These are phyloP conservation scores for Rhodomyrtus psidioides DNA, from an alignment of 441 rosid genomes.

Conservation along the genomic window DNA sequence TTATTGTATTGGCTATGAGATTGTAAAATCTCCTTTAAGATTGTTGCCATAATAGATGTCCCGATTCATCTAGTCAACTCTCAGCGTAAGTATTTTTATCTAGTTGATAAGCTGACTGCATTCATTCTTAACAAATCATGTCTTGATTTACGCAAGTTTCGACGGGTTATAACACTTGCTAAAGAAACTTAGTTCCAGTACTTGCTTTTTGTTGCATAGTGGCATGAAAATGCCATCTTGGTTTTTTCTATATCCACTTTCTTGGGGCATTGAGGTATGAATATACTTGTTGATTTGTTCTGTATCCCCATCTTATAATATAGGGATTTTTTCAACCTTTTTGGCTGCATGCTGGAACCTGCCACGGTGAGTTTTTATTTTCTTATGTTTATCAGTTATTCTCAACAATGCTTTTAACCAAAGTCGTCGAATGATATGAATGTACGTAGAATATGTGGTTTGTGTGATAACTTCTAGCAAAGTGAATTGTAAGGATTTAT, in stretches of 20 bases:
- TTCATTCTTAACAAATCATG: neutral
- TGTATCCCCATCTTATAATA: neutral
- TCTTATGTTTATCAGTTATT: neutral
- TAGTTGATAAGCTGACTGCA: neutral
- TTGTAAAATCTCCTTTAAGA: neutral
- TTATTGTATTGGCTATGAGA: neutral
- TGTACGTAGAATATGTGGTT: neutral
- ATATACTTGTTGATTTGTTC: neutral
- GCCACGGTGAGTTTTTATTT: constrained; percentile 52
- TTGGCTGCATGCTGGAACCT: constrained; percentile 78
- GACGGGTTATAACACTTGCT: neutral
- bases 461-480: neutral
- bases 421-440: neutral
- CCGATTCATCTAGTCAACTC: neutral
- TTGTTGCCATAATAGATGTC: neutral
- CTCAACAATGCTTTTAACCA: neutral
- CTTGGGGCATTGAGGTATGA: neutral
- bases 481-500: neutral
- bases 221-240: neutral
- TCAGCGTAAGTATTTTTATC: neutral
- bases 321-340: constrained; percentile 77
- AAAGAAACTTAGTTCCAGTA: neutral
- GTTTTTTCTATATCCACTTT: neutral
- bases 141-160: neutral
- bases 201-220: neutral